phyloP scores from a whole-genome alignment of 257 asterid species.

The Solanum sparsipilum region DNA sequence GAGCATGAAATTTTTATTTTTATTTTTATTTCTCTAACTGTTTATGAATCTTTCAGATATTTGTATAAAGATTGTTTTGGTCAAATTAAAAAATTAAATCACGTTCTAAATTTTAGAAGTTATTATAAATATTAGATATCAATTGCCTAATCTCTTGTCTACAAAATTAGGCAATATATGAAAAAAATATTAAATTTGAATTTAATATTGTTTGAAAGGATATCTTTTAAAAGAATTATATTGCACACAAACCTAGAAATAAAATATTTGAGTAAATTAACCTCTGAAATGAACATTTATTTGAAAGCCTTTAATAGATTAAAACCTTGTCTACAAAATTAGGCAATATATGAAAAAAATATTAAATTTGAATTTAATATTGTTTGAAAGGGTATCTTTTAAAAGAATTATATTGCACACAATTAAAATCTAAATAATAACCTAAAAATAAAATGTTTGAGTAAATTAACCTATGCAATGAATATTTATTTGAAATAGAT shows the following conservation, averaged over 20 bases:
- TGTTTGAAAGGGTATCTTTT: neutral
- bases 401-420: neutral
- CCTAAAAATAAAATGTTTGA: neutral
- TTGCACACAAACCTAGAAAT: neutral
- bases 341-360: neutral
- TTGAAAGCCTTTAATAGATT: neutral
- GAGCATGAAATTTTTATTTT: too few species aligned
- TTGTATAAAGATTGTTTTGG: neutral
- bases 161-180: neutral
- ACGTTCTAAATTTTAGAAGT: neutral
- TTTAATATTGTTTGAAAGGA: neutral
- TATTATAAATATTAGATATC: neutral
- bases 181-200: too few species aligned
- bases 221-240: too few species aligned
- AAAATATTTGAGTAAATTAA: neutral
- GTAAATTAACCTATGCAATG: neutral
- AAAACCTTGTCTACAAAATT: too few species aligned
- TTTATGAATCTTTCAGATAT: too few species aligned
- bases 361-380: too few species aligned
- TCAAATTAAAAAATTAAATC: too few species aligned
- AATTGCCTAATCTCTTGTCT: too few species aligned
- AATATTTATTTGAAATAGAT: neutral
- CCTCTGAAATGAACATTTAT: neutral
- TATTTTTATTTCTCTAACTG: too few species aligned
- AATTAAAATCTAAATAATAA: too few species aligned